Base-by-base conservation (phyloP, 2,329 filamentous ascomycete genomes). In the Arachnopeziza araneosa region DNA sequence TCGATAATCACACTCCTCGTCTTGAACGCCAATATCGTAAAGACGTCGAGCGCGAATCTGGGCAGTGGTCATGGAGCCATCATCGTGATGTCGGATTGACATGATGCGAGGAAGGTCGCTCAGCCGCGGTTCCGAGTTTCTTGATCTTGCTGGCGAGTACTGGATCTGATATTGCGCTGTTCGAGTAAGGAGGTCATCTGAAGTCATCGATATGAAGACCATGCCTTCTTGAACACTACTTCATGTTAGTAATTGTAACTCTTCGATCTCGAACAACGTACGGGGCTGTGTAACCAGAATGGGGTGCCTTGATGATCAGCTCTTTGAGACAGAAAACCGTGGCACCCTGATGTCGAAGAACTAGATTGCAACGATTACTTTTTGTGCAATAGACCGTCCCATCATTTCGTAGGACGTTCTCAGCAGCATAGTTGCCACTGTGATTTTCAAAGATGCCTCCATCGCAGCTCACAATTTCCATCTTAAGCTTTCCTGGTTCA, bases 391-490 rank as follows among this genome's bases (percentile, higher is more conserved):
- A 98, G 1, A 96, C 91, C 12, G 88, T 90, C 60, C 81, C 80
- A 74, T 98, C 91, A 72, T 93, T 87, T 66, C 84, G 86, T 63
- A 98, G 79, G 26, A 97, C 87, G 72, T 96, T 96, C 67, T 93
- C 90, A 22, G 88, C 85, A 14, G 83, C 82, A 64, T 90, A 90
- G 26, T 69, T 64, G 52, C 58, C 77, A 12, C 79, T 76, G 67
- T 87, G 83, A 63, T 88, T 86, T 55, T 82, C 79, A 69, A 81
- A 86, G 60, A 85, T 80, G 51, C 93, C 92, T 50, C 91, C 92
- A 73, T 97, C 93, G 71, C 92, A 97, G 78, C 88, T 95, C 54
- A 90, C 83, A 63, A 97, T 86, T 71, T 96, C 90, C 90, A 97
- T 91, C 63, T 83, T 87, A 69, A 97, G 77, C 64, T 84, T 82